A percentile compares a stretch with the other conserved stretches of the same genome.
These are phyloP conservation scores for Boletellus ananiceps DNA, from an alignment of 768 basidiomycete genomes.

Conservation along the genomic window DNA sequence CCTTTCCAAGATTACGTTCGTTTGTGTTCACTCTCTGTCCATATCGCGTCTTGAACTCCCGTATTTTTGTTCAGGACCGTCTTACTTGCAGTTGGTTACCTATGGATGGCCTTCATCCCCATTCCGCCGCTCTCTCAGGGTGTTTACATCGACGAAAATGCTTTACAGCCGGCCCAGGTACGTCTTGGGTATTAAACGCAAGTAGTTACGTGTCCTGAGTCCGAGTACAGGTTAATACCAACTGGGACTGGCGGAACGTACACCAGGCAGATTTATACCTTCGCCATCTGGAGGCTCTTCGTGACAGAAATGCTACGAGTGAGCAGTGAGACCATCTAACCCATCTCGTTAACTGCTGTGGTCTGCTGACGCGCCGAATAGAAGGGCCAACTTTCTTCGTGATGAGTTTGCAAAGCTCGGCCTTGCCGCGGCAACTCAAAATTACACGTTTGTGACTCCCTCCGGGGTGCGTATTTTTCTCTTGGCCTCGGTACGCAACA, in stretches of 20 bases:
- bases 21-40: background rate
- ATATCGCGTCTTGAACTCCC: slow-evolving; percentile 1
- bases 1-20: slow-evolving; percentile 32
- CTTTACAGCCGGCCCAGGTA: slow-evolving; percentile 89
- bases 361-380: slow-evolving; percentile 27
- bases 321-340: slow-evolving; percentile 53
- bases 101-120: slow-evolving; percentile 85
- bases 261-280: slow-evolving; percentile 82
- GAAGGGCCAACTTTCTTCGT: slow-evolving; percentile 60
- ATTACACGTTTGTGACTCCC: slow-evolving; percentile 54
- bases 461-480: slow-evolving; percentile 38
- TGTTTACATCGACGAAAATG: slow-evolving; percentile 94
- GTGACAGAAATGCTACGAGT: slow-evolving; percentile 60
- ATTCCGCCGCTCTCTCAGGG: slow-evolving; percentile 54
- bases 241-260: slow-evolving; percentile 92
- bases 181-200: slow-evolving; percentile 3
- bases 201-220: background rate
- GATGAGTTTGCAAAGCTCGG: slow-evolving; percentile 73
- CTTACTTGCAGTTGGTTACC: slow-evolving; percentile 61
- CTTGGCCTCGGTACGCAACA: background rate
- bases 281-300: slow-evolving; percentile 58
- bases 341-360: background rate
- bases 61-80: slow-evolving; percentile 37
- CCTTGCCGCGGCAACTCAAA: slow-evolving; percentile 62
- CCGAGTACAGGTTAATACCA: slow-evolving; percentile 69